Evolutionary conservation across 2,329 filamentous ascomycete genomes (phyloP).

Genomic region (Calonectria pauciramosa): DNA sequence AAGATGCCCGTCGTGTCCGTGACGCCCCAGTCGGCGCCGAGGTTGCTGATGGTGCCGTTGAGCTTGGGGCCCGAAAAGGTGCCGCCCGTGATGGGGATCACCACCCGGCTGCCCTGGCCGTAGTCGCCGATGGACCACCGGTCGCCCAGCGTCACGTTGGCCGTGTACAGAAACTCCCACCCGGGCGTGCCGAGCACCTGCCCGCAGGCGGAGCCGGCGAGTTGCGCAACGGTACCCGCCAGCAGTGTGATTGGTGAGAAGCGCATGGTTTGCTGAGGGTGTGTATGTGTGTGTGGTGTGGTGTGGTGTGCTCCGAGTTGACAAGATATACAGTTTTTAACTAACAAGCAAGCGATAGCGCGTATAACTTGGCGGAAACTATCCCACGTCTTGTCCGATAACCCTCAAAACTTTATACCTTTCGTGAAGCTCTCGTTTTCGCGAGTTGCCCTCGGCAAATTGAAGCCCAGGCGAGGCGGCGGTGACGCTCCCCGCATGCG

Average conservation of each 20-base stretch:
- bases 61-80: conserved; percentile 53
- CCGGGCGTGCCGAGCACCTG: conserved; percentile 34
- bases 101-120: conserved; percentile 38
- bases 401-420: conserved; percentile 1
- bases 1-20: conserved; percentile 52
- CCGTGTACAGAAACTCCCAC: conserved; percentile 40
- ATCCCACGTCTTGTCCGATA: background rate
- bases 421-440: background rate
- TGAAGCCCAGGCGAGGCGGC: background rate
- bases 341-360: background rate
- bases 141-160: conserved; percentile 38
- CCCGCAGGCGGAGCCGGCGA: background rate
- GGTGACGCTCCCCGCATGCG: conserved; percentile 11
- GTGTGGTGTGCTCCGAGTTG: background rate
- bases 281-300: no score
- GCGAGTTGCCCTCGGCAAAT: conserved; percentile 9
- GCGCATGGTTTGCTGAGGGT: background rate
- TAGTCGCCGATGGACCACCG: conserved; percentile 42
- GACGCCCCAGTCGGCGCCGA: conserved; percentile 55
- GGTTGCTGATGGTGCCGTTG: conserved; percentile 45
- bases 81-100: conserved; percentile 53
- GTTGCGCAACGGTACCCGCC: background rate
- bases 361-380: background rate
- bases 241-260: background rate
- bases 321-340: background rate